Conservation (phyloP, 257 asterid genomes). For the Gynochthodes officinalis region DNA sequence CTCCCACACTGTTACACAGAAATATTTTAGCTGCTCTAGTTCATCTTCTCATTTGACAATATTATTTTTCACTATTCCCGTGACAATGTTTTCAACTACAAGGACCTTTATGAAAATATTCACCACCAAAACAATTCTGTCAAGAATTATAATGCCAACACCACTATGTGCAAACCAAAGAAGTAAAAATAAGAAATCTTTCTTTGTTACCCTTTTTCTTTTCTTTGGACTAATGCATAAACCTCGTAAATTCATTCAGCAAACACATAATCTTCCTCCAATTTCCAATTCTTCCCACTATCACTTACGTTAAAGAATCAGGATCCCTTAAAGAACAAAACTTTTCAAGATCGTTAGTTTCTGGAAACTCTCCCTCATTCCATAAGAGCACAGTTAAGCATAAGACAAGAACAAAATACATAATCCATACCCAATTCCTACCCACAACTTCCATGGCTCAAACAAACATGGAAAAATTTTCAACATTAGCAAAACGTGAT, state of each 20-base stretch:
- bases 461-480: no score
- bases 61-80: not conserved
- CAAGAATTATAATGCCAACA: not conserved
- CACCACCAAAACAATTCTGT: no score
- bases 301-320: not conserved
- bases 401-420: not conserved
- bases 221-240: not conserved
- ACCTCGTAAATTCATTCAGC: not conserved
- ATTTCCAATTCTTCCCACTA: not conserved
- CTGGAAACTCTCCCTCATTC: not conserved
- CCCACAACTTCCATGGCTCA: not conserved
- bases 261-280: not conserved
- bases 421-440: not conserved
- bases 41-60: not conserved
- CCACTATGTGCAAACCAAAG: not conserved
- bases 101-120: not conserved
- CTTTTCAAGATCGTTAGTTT: not conserved
- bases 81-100: not conserved
- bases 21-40: not conserved
- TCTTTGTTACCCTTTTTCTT: no score
- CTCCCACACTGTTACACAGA: not conserved
- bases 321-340: not conserved
- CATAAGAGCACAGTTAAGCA: no score
- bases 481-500: not conserved
- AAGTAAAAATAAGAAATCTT: not conserved